phyloP scores from a whole-genome alignment of 225 moss, liverwort and hornwort genomes.

The Straminergon stramineum region DNA sequence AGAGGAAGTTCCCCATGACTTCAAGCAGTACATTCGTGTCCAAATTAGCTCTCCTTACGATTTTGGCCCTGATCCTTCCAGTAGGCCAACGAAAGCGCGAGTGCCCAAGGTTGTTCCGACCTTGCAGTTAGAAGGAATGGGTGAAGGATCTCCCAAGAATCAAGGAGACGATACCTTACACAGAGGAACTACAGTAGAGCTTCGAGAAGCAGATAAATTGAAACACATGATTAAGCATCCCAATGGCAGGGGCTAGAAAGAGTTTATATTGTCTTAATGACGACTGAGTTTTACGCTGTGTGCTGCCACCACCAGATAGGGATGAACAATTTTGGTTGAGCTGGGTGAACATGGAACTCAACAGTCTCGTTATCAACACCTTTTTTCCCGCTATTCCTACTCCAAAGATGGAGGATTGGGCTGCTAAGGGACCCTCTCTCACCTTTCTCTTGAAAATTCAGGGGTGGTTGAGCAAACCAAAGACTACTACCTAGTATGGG shows the following conservation, averaged over 20 bases:
- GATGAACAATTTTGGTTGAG: constrained; percentile 8
- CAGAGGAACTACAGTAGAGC: constrained; percentile 39
- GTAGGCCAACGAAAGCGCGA: constrained; percentile 12
- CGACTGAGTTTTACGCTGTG: constrained; percentile 73
- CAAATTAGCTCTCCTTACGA: constrained; percentile 1
- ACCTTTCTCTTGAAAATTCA: constrained; percentile 46
- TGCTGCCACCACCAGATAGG: constrained; percentile 69
- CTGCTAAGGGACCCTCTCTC: constrained; percentile 66
- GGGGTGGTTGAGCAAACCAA: constrained; percentile 35
- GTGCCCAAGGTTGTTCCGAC: constrained; percentile 44
- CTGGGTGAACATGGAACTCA: too few relatives aligned
- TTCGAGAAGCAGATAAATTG: constrained; percentile 48
- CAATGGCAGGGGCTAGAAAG: constrained; percentile 46
- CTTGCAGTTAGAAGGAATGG: constrained; percentile 74
- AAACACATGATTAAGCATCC: constrained; percentile 89
- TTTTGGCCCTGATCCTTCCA: constrained; percentile 47
- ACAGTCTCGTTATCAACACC: constrained; percentile 52
- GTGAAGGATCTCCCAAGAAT: constrained; percentile 61
- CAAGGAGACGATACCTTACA: constrained; percentile 70
- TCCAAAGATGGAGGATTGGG: constrained; percentile 71
- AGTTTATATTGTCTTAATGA: constrained; percentile 69
- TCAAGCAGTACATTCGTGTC: neutral
- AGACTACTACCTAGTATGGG: neutral
- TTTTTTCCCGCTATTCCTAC: constrained; percentile 59
- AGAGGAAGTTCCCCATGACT: neutral